Base-by-base conservation (phyloP, 2,329 filamentous ascomycete species). In the Colletotrichum brevisporum region DNA sequence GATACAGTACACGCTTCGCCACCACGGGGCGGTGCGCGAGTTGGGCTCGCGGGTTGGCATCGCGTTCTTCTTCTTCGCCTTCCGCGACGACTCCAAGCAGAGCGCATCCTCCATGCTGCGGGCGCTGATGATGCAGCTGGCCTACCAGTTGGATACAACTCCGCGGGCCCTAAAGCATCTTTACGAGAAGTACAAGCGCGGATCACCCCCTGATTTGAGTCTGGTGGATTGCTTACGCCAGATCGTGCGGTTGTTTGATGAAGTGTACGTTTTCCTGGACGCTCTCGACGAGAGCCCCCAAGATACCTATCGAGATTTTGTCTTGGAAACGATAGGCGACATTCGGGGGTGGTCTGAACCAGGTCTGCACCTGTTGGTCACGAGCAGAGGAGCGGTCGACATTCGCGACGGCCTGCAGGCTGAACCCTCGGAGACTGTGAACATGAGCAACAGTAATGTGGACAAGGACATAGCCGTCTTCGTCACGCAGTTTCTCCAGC, bases 61-160 rank as follows among this genome's bases (percentile, higher is more conserved):
- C 6, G 77, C 75, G 1, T 81, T 78, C 67, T 83, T 83, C 72
- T 83, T 78, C 72, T 83, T 83, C 57, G 76, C 78, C 6, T 82
- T 81, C 67, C 78, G 77, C 47, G 79, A 82, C 52, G 39, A 70
- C 1, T 51, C 45, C 5, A 82, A 83, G 48, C 77, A 80, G 67
- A 69, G 76, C 21, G 31, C 68, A 0, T 77, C 72, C 0, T 72
- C 75, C 2, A 75, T 82, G 72, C 68, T 83, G 2, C 75, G 78
- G 5, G 74, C 78, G 2, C 60, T 83, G 0, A 64, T 81, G 16
- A 39, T 76, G 8, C 81, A 83, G 57, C 73, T 83, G 4, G 76
- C 75, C 4, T 47, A 60, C 1, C 77, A 65, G 31, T 1, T 47
- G 6, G 8, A 15, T 8, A 36, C 4, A 2, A 24, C 48, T 15